phyloP scores from a whole-genome alignment of 371 early-diverging fungal species.

The Mortierella sp. region DNA sequence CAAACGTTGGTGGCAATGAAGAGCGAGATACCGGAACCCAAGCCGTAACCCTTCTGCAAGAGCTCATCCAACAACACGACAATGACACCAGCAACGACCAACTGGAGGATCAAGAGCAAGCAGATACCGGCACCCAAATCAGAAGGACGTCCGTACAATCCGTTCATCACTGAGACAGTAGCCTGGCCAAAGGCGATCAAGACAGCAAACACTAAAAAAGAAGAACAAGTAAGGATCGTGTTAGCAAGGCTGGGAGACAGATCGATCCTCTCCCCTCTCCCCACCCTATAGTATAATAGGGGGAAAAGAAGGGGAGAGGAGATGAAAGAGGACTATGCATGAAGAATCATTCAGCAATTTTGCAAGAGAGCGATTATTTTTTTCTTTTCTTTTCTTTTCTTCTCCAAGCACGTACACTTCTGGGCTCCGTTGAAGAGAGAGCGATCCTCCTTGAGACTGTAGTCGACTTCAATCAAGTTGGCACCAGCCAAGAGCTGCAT shows the following conservation, averaged over 20 bases:
- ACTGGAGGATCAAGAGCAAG: constrained; percentile 94
- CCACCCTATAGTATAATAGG: no score
- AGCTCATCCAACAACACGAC: constrained; percentile 99
- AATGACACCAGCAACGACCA: constrained; percentile 97
- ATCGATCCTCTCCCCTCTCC: neutral
- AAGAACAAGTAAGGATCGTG: neutral
- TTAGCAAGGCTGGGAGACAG: neutral
- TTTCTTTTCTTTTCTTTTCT: no score
- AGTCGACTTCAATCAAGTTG: constrained; percentile 98
- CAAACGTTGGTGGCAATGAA: constrained; percentile 99
- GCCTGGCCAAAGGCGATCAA: constrained; percentile 98
- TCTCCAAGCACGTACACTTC: constrained; percentile 76
- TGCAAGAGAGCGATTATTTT: neutral
- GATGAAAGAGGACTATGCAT: neutral
- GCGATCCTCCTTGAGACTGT: constrained; percentile 98
- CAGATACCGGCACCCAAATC: constrained; percentile 96
- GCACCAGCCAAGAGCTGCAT: constrained; percentile 98
- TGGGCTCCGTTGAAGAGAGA: constrained; percentile 98
- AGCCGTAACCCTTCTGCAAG: constrained; percentile 99
- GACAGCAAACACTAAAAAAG: constrained; percentile 79
- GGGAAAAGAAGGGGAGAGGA: neutral
- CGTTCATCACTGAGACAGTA: constrained; percentile 96
- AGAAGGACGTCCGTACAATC: constrained; percentile 97
- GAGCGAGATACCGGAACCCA: constrained; percentile 99
- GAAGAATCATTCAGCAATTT: neutral